Conservation (phyloP, 1,139 yeast species). For the Lipomyces yarrowii region DNA sequence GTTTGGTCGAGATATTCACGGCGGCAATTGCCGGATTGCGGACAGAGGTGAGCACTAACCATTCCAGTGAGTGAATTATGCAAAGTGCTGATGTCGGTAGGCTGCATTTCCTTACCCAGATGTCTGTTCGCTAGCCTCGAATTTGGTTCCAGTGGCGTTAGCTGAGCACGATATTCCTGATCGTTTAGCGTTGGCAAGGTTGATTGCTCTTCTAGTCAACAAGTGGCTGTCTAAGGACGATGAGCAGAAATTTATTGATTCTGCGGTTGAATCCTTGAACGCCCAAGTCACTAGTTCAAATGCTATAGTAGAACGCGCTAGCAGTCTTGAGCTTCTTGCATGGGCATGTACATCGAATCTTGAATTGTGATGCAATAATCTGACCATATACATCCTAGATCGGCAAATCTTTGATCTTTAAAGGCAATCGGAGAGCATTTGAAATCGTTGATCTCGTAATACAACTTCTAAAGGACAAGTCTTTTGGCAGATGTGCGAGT, state of each 20-base stretch:
- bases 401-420: slow-evolving; percentile 67
- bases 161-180: slow-evolving; percentile 14
- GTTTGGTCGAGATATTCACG: slow-evolving; percentile 28
- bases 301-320: not conserved
- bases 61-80: not conserved
- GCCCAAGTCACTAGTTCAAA: not conserved
- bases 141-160: not conserved
- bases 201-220: slow-evolving; percentile 61
- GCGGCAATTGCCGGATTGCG: slow-evolving; percentile 30
- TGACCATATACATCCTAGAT: slow-evolving; percentile 35
- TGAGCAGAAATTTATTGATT: slow-evolving; percentile 14
- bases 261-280: slow-evolving; percentile 1
- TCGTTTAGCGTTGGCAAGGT: slow-evolving; percentile 62
- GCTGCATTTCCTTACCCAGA: slow-evolving; percentile 16
- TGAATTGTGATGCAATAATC: not conserved
- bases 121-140: not conserved
- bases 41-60: slow-evolving; percentile 10
- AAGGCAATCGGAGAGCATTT: slow-evolving; percentile 55
- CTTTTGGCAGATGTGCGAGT: slow-evolving; percentile 48
- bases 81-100: not conserved
- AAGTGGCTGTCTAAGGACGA: slow-evolving; percentile 45
- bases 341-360: slow-evolving; percentile 11
- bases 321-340: slow-evolving; percentile 17
- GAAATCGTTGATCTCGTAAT: slow-evolving; percentile 47
- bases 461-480: slow-evolving; percentile 42